Base-by-base conservation (phyloP, 2,329 filamentous ascomycete genomes). In the Cladosporium cucumerinum region DNA sequence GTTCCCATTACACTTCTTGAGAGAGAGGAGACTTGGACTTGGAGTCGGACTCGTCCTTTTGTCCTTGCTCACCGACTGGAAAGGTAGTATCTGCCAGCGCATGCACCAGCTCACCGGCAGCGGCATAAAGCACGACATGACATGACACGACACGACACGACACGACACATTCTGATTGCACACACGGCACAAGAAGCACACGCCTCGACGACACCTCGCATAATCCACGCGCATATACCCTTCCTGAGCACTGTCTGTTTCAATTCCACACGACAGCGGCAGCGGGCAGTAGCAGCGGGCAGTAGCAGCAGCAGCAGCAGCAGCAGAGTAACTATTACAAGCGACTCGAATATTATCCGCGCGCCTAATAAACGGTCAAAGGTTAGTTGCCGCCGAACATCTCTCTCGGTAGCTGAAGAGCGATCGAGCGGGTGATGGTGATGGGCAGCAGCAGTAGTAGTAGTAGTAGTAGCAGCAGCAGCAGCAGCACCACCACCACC, bases 81-180 rank as follows among this genome's bases (percentile, higher is more conserved):
- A 46, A 46, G 39, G 39, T 21, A 46, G 8, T 11, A 23, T 58
- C 55, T 58, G 55, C 55, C 55, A 58, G 36, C 55, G 55, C 55
- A 58, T 46, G 54, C 54, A 34, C 30, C 23, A 18, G 8, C 54
- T 57, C 55, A 58, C 55, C 55, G 55, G 55, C 55, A 25, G 21
- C 54, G 36, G 54, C 54, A 25, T 34, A 26, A 43, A 23, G 55
- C 55, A 58, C 55, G 55, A 55, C 55, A 58, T 18, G 36, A 28
- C 51, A 54, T n/a, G n/a, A n/a, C n/a, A n/a, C n/a, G n/a, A n/a
- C n/a, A n/a, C n/a, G n/a, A n/a, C n/a, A n/a, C n/a, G 55, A 55
- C 55, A 58, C 25, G 36, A 28, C 51, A 54, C 51, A 32, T n/a
- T 43, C 28, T 26, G 25, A 43, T 34, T 28, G 25, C 34, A 58